Evolutionary conservation across 179 eudicot genomes (phyloP).

Genomic region (Beta corolliflora): DNA sequence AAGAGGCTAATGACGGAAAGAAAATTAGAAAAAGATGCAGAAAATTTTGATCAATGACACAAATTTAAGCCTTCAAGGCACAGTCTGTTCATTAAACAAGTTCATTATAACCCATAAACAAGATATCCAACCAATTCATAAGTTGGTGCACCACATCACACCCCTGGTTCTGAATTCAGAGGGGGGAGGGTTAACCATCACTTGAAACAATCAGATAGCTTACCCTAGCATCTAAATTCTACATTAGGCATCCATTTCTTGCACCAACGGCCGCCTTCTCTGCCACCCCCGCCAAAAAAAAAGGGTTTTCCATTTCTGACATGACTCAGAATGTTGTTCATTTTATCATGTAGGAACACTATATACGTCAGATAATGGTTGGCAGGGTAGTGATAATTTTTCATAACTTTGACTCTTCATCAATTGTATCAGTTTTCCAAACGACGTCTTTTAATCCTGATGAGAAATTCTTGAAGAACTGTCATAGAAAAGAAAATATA

Average conservation of each 20-base stretch:
- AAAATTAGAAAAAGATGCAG: neutral
- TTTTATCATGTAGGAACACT: no score
- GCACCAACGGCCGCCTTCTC: neutral
- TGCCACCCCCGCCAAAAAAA: neutral
- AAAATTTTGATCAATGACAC: neutral
- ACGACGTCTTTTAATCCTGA: conserved; percentile 84
- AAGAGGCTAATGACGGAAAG: neutral
- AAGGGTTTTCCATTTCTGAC: neutral
- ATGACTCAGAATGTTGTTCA: no score
- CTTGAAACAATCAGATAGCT: neutral
- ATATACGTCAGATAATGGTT: neutral
- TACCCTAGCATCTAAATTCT: neutral
- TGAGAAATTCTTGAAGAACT: conserved; percentile 85
- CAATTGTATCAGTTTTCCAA: conserved; percentile 50
- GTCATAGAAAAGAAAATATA: conserved; percentile 23
- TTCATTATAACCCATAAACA: conserved; percentile 11
- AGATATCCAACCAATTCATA: neutral
- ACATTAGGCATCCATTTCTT: conserved; percentile 8
- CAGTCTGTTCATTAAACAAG: neutral
- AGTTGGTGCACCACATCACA: conserved; percentile 28
- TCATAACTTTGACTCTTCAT: conserved; percentile 27
- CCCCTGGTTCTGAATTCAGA: neutral
- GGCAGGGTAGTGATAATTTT: neutral
- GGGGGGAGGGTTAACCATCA: conserved; percentile 30
- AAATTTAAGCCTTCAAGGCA: neutral